Evolutionary conservation across 2,329 filamentous ascomycete species (phyloP), one percentile per base, ranked within the genome.

Genomic region (Paecilomyces sp.): DNA sequence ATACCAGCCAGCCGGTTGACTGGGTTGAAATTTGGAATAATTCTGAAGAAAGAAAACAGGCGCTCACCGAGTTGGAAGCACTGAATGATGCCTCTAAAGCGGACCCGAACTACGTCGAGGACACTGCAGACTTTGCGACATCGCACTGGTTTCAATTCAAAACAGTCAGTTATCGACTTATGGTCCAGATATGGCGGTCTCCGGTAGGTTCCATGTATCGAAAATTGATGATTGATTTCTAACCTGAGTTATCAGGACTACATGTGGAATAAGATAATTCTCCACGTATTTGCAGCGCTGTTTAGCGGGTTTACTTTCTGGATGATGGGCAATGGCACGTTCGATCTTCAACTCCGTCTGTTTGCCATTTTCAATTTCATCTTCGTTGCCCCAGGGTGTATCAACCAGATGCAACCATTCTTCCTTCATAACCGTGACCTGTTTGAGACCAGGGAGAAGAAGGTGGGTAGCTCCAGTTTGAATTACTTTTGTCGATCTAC

Each of bases 331-430:
- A 69, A 81, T 57, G 78, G 75, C 0, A 75, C 83, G 0, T 74
- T 70, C 12, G 81, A 82, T 34, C 66, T 85, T 18, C 83, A 85
- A 67, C 71, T 83, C 31, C 78, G 80, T 47, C 72, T 87, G 1
- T 86, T 86, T 64, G 82, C 83, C 9, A 75, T 86, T 55, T 86
- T 87, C 75, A 84, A 85, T 67, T 86, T 86, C 70, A 83, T 85
- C 60, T 86, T 86, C 62, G 82, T 87, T 51, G 81, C 83, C 0
- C 83, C 83, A 0, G 82, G 83, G 58, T 80, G 84, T 55, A 77
- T 86, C 64, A 80, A 81, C 25, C 83, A 86, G 67, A 77, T 85
- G 47, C 83, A 85, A 68, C 83, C 83, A 0, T 76, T 85, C 31
- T 86, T 86, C 67, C 75, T 85, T 63, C 76, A 81, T 33, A 79